Evolutionary conservation across 164 flowering plant species (phyloP).

Genomic region (Macadamia tetraphylla): DNA sequence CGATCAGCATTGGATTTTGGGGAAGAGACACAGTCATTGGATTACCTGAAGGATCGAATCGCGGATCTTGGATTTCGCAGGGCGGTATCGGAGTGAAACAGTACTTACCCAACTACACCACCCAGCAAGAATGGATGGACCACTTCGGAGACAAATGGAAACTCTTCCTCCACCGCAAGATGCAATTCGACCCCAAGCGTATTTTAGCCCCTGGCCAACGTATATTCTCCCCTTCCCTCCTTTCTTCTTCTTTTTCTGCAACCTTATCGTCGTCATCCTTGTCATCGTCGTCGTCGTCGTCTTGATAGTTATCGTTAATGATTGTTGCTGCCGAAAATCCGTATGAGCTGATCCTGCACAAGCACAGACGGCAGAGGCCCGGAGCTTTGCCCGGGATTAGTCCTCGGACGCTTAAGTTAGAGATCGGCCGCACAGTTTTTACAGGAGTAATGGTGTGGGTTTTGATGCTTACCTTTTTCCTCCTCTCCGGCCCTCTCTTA

Average conservation of each 20-base stretch:
- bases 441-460: no score
- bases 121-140: slow-evolving; percentile 57
- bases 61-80: slow-evolving; percentile 56
- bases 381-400: no score
- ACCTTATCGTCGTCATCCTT: slow-evolving; percentile 5
- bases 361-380: no score
- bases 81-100: slow-evolving; percentile 63
- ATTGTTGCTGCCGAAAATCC: no score
- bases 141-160: slow-evolving; percentile 86
- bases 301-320: no score
- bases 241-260: background rate
- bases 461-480: no score
- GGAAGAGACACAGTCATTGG: slow-evolving; percentile 51
- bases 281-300: background rate
- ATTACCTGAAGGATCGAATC: slow-evolving; percentile 58
- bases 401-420: no score
- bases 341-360: no score
- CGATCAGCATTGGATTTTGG: slow-evolving; percentile 63
- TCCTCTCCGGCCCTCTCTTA: no score
- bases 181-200: slow-evolving; percentile 59
- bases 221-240: slow-evolving; percentile 43
- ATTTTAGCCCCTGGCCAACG: slow-evolving; percentile 87
- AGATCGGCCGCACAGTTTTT: no score
- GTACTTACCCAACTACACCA: slow-evolving; percentile 67
- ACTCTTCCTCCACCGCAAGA: slow-evolving; percentile 40